Conservation (phyloP, 257 asterid species). For the Solanum tarijense region DNA sequence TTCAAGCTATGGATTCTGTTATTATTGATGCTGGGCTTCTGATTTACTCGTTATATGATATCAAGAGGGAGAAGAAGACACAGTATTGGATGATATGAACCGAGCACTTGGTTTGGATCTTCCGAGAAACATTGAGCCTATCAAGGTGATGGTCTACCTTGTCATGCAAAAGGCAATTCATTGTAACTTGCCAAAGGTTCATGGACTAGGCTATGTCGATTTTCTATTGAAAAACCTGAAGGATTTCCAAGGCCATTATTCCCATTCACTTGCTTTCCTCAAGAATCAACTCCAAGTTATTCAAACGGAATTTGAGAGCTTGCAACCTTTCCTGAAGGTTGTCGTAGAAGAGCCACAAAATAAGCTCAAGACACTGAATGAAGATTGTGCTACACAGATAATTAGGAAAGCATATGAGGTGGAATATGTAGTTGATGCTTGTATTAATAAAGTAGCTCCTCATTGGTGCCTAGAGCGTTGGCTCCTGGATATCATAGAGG, state of each 20-base stretch:
- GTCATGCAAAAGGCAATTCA: neutral
- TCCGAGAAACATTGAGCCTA: neutral
- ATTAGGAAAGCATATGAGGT: constrained; percentile 10
- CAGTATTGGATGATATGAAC: no score
- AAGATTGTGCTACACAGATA: neutral
- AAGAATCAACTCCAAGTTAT: neutral
- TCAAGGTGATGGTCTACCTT: neutral
- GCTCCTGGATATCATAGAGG: neutral
- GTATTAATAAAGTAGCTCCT: neutral
- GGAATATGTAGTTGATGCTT: constrained; percentile 6
- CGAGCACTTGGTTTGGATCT: neutral
- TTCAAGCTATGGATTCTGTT: neutral
- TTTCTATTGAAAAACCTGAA: no score
- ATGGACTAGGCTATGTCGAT: no score
- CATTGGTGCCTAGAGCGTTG: neutral
- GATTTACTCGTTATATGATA: neutral
- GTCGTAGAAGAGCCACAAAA: neutral
- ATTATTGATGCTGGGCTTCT: neutral
- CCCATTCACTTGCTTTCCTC: no score
- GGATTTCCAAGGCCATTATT: neutral
- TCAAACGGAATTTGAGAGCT: neutral
- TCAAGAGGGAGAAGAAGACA: neutral
- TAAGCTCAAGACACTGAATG: neutral
- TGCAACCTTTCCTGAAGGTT: neutral
- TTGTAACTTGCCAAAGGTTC: neutral